Evolutionary conservation across 345 rosid genomes (phyloP).

Genomic region (Lepidium didymum): DNA sequence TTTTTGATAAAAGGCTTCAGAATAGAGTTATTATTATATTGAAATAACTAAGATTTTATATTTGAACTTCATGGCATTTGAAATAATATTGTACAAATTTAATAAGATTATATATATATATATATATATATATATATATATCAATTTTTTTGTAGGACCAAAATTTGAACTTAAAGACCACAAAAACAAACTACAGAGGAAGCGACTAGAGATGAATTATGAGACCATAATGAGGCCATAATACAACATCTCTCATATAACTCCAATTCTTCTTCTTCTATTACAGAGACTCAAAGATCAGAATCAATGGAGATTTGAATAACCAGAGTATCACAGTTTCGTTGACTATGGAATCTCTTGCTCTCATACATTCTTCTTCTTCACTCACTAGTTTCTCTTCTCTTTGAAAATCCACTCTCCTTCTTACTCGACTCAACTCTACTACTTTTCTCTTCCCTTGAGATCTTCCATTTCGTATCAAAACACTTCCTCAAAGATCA

Average conservation of each 20-base stretch:
- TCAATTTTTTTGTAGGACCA: not conserved
- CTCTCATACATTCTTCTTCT: conserved; percentile 28
- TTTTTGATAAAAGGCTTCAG: no score
- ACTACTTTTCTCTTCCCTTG: not conserved
- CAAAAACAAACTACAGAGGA: not conserved
- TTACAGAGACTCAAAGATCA: not conserved
- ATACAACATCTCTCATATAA: conserved; percentile 8
- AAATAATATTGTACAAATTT: not conserved
- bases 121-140: not conserved
- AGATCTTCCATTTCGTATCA: conserved; percentile 1
- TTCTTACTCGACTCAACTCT: conserved; percentile 27
- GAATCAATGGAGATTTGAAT: conserved; percentile 8
- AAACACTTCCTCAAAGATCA: not conserved
- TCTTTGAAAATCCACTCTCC: not conserved
- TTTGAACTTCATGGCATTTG: not conserved
- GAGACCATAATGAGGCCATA: conserved; percentile 10
- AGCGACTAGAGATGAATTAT: not conserved
- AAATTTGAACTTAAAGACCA: not conserved
- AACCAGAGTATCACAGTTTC: not conserved
- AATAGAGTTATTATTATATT: no score
- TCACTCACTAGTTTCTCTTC: conserved; percentile 26
- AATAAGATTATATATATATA: not conserved
- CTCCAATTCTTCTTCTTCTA: not conserved
- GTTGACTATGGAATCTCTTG: conserved; percentile 42
- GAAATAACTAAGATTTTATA: not conserved